Evolutionary conservation across 768 basidiomycete genomes (phyloP).

Genomic region (Rhodocollybia butyracea): DNA sequence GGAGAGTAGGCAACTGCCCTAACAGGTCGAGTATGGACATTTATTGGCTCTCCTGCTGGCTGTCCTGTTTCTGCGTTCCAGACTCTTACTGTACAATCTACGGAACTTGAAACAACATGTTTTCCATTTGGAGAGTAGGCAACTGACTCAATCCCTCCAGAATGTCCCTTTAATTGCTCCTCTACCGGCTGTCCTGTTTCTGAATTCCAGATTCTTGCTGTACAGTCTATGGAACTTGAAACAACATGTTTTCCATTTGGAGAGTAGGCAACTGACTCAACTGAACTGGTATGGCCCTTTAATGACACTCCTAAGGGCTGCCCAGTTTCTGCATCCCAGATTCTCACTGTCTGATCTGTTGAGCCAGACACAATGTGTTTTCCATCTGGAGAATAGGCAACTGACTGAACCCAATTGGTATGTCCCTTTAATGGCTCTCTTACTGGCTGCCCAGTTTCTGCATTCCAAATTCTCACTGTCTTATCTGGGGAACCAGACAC

Average conservation of each 20-base stretch:
- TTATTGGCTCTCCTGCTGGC: not conserved
- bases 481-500: not conserved
- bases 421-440: too few species aligned
- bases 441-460: not conserved
- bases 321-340: not conserved
- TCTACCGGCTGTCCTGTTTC: too few species aligned
- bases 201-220: too few species aligned
- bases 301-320: not conserved
- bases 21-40: not conserved
- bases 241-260: not conserved
- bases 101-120: not conserved
- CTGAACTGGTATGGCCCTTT: not conserved
- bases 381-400: too few species aligned
- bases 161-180: too few species aligned
- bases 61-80: not conserved
- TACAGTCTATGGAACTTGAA: not conserved
- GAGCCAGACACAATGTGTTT: slow-evolving; percentile 1
- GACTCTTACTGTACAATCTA: not conserved
- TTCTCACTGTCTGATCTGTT: not conserved
- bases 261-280: too few species aligned
- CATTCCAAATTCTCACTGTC: not conserved
- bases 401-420: too few species aligned
- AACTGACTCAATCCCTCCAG: too few species aligned
- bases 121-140: too few species aligned
- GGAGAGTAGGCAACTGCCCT: too few species aligned